Conservation (phyloP, 371 early-diverging fungal species). For the Lichtheimia ramosa region DNA sequence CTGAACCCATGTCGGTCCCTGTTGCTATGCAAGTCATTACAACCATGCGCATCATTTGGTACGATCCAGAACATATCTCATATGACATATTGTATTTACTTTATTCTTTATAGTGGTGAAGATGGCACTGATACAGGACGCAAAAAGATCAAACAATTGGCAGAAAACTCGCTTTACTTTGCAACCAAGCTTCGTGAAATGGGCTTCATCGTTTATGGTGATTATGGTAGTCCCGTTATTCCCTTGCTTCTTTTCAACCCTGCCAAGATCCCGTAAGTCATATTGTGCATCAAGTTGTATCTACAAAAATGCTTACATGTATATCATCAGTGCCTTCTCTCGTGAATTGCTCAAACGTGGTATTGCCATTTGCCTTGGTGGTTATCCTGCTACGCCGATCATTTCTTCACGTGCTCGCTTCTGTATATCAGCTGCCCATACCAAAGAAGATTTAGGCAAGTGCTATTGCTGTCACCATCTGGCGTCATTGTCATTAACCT, state of each 20-base stretch:
- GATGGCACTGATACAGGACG: slow-evolving; percentile 86
- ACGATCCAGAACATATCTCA: background rate
- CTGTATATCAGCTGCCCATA: slow-evolving; percentile 96
- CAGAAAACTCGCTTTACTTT: slow-evolving; percentile 86
- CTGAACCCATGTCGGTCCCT: slow-evolving; percentile 91
- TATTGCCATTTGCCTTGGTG: slow-evolving; percentile 97
- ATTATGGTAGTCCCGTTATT: slow-evolving; percentile 93
- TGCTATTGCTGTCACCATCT: background rate
- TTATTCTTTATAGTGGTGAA: slow-evolving; percentile 62
- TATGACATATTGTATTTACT: too few relatives aligned
- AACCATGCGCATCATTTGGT: slow-evolving; percentile 76
- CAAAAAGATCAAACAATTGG: slow-evolving; percentile 79
- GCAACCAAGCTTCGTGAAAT: slow-evolving; percentile 76
- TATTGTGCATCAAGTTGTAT: background rate
- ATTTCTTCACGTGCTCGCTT: slow-evolving; percentile 93
- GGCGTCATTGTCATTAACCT: background rate
- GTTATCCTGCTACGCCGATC: slow-evolving; percentile 96
- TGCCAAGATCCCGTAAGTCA: slow-evolving; percentile 82
- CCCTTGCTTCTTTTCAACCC: slow-evolving; percentile 95
- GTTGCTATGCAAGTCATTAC: slow-evolving; percentile 89
- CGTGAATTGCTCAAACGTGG: slow-evolving; percentile 88
- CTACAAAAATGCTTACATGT: background rate
- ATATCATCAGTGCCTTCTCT: slow-evolving; percentile 79
- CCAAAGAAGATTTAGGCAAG: slow-evolving; percentile 86
- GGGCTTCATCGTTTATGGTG: slow-evolving; percentile 97